A percentile compares a stretch with the other conserved stretches of the same genome.
Evolutionary conservation across 352 stramenopile genomes (phyloP).

Genomic region (Globisporangium mamillatum): DNA sequence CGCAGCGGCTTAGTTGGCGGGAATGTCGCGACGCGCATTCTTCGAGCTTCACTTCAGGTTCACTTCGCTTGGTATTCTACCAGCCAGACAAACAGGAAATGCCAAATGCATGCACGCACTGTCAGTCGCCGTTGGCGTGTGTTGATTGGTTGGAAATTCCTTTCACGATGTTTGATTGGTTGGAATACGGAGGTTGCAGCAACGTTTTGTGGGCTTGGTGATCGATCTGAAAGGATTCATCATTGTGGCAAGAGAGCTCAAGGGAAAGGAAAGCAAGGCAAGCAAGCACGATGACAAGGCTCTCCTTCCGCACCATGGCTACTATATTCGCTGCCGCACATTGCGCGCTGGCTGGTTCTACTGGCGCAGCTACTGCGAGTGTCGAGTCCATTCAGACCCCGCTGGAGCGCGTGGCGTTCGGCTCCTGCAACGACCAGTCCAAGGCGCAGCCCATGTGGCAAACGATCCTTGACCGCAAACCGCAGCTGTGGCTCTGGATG

Average conservation of each 20-base stretch:
- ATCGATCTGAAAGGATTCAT: not conserved
- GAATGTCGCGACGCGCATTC: conserved; percentile 15
- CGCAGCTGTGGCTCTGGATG: conserved; percentile 83
- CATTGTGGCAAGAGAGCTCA: not conserved
- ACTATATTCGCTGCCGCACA: not conserved
- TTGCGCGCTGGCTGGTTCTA: not conserved
- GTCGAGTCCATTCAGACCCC: conserved; percentile 26
- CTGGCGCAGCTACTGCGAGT: not conserved
- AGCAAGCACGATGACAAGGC: not conserved
- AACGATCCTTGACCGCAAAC: conserved; percentile 46
- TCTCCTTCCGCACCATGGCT: not conserved
- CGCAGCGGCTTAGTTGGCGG: conserved; percentile 34
- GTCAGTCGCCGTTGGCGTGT: conserved; percentile 20
- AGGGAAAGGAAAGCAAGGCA: not conserved
- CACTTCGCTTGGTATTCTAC: not conserved
- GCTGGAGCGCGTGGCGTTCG: conserved; percentile 63
- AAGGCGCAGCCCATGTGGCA: conserved; percentile 74
- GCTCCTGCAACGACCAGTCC: conserved; percentile 83
- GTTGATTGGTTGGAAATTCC: conserved; percentile 32
- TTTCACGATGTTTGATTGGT: not conserved
- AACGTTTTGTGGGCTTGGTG: not conserved
- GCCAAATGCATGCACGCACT: not conserved
- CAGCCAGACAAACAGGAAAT: conserved; percentile 15
- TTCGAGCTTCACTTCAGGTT: conserved; percentile 5
- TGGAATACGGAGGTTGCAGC: not conserved